phyloP scores from a whole-genome alignment of 2,329 filamentous ascomycete genomes.

The Venturia oleaginea region DNA sequence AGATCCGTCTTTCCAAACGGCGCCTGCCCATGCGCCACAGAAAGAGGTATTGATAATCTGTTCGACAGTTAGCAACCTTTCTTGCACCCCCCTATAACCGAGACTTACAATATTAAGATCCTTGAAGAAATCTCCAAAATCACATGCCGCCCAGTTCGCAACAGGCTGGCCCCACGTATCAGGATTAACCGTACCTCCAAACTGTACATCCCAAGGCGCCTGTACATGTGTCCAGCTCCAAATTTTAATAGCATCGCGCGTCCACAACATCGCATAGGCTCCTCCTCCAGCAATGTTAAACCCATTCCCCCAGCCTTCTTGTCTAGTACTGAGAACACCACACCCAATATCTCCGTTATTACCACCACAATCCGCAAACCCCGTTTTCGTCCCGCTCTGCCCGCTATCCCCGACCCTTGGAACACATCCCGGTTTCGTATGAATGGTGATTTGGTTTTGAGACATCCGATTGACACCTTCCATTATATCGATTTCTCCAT shows the following conservation, averaged over 20 bases:
- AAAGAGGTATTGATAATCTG: conserved; percentile 44
- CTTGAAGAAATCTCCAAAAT: conserved; percentile 66
- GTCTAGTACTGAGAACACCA: conserved; percentile 9
- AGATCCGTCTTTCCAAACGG: conserved; percentile 29
- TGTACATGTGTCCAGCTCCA: conserved; percentile 36
- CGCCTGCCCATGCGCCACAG: conserved; percentile 48
- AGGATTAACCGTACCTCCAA: conserved; percentile 37
- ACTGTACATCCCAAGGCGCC: conserved; percentile 21
- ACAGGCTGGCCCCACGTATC: conserved; percentile 56
- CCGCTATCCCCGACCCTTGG: conserved; percentile 25
- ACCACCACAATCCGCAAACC: conserved; percentile 28
- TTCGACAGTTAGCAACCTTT: conserved; percentile 10
- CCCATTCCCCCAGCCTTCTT: conserved; percentile 22
- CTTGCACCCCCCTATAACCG: neutral
- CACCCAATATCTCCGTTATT: conserved; percentile 21
- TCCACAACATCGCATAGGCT: conserved; percentile 36
- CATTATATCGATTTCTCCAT: conserved; percentile 31
- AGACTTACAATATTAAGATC: conserved; percentile 29
- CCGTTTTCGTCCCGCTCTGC: conserved; percentile 23
- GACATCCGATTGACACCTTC: conserved; percentile 30
- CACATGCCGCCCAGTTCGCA: conserved; percentile 56
- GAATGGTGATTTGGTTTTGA: conserved; percentile 29
- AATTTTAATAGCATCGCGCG: conserved; percentile 33
- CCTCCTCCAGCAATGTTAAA: conserved; percentile 35
- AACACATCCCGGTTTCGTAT: conserved; percentile 20